Evolutionary conservation across 164 flowering plant species (phyloP).

Genomic region (Tetrastigma voinierianum): DNA sequence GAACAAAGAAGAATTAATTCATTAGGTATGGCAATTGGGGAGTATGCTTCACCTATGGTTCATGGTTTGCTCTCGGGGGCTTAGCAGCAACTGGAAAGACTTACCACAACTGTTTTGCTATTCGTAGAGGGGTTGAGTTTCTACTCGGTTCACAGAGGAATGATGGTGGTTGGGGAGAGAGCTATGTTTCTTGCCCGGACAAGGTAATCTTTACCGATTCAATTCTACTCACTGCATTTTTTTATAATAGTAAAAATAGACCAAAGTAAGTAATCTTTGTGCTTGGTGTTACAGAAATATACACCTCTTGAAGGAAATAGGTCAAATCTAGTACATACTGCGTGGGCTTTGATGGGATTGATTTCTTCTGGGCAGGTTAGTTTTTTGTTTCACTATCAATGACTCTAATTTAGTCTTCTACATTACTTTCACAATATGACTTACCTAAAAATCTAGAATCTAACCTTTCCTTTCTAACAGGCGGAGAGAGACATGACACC

Average conservation of each 20-base stretch:
- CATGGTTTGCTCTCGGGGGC: too few species aligned
- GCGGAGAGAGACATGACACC: conserved; percentile 34
- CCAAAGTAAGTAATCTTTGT: background rate
- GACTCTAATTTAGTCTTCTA: too few species aligned
- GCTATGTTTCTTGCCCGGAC: conserved; percentile 45
- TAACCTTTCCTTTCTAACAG: conserved; percentile 7
- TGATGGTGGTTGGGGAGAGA: conserved; percentile 65
- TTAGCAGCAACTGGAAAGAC: too few species aligned
- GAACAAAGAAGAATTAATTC: background rate
- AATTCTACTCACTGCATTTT: too few species aligned
- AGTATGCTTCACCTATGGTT: too few species aligned
- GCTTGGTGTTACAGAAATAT: conserved; percentile 30
- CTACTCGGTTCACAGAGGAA: conserved; percentile 32
- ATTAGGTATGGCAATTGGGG: too few species aligned
- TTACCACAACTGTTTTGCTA: too few species aligned
- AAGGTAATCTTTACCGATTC: conserved; percentile 38
- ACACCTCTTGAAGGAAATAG: conserved; percentile 40
- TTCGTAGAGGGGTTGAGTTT: conserved; percentile 39
- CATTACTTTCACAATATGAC: too few species aligned
- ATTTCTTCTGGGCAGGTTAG: conserved; percentile 55
- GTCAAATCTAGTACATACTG: conserved; percentile 57
- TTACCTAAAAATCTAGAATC: too few species aligned
- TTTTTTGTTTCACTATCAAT: background rate
- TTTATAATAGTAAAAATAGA: background rate
- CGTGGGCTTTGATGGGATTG: conserved; percentile 61